These are phyloP conservation scores for Kitagawia praeruptora DNA, from an alignment of 129 eudicot genomes.

Conservation along the genomic window DNA sequence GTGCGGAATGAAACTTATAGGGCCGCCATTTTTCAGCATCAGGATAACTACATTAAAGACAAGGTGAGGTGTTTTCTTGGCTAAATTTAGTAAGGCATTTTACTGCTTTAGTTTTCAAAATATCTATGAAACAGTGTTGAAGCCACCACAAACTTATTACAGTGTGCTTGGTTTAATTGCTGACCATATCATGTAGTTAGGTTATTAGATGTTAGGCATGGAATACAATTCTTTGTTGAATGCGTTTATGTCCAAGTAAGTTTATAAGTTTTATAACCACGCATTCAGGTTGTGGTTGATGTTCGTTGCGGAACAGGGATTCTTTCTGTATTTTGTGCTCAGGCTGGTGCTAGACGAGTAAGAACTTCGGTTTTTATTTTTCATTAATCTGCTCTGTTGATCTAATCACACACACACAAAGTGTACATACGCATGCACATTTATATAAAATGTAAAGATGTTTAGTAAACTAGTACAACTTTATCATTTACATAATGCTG, in stretches of 20 bases:
- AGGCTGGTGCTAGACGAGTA: slow-evolving; percentile 96
- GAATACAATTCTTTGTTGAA: background rate
- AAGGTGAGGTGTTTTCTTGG: slow-evolving; percentile 45
- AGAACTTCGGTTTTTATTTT: slow-evolving; percentile 11
- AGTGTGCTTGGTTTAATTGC: background rate
- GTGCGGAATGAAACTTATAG: slow-evolving; percentile 84
- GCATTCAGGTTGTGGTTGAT: slow-evolving; percentile 80
- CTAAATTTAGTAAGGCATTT: slow-evolving; percentile 39
- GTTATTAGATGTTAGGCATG: background rate
- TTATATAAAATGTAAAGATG: background rate
- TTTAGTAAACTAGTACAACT: background rate
- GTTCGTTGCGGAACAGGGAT: slow-evolving; percentile 98
- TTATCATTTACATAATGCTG: background rate
- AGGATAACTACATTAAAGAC: slow-evolving; percentile 51
- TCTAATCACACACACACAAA: background rate
- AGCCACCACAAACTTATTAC: background rate
- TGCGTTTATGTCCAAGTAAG: background rate
- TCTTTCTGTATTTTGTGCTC: slow-evolving; percentile 96
- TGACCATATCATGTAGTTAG: background rate
- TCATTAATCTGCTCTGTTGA: slow-evolving; percentile 2
- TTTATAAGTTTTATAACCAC: background rate
- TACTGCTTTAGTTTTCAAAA: slow-evolving; percentile 1
- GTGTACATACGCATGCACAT: background rate
- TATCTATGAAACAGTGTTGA: background rate
- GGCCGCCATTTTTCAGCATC: slow-evolving; percentile 79